Conservation (phyloP, 768 basidiomycete species). For the Amanita rimosa region DNA sequence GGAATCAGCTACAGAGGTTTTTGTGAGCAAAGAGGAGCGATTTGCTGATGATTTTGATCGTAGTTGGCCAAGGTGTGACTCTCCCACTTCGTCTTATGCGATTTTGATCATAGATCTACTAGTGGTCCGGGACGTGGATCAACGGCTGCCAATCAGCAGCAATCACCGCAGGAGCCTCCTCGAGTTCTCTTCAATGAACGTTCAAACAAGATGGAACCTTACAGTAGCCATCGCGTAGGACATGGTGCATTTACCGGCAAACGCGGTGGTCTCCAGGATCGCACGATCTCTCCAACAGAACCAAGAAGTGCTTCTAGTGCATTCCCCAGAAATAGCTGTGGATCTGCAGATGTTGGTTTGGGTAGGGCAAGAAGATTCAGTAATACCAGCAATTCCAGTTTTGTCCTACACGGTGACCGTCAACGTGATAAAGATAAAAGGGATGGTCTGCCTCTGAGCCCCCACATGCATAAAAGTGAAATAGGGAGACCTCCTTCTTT, state of each 20-base stretch:
- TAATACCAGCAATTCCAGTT: constrained; percentile 17
- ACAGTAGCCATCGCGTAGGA: constrained; percentile 38
- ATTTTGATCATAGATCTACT: neutral
- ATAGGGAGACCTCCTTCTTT: constrained; percentile 13
- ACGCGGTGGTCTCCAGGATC: constrained; percentile 34
- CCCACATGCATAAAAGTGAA: constrained; percentile 21
- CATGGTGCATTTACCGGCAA: constrained; percentile 30
- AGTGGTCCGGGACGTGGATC: constrained; percentile 2
- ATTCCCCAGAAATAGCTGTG: neutral
- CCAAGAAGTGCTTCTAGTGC: constrained; percentile 4
- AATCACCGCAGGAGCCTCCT: constrained; percentile 45
- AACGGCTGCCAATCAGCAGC: constrained; percentile 5
- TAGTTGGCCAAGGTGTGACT: constrained; percentile 70
- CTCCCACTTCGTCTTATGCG: neutral
- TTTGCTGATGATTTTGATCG: constrained; percentile 94
- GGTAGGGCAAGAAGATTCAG: constrained; percentile 18
- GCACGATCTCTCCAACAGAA: constrained; percentile 25
- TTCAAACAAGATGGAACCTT: constrained; percentile 83
- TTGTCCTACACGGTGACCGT: constrained; percentile 12
- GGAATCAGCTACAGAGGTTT: constrained; percentile 19
- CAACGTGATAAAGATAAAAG: constrained; percentile 19
- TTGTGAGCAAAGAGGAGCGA: constrained; percentile 74
- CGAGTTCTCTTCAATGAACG: constrained; percentile 93
- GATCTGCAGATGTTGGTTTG: constrained; percentile 2
- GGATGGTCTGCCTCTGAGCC: constrained; percentile 28